These are phyloP conservation scores for Citrullus mucosospermus DNA, from an alignment of 306 rosid genomes.

Conservation along the genomic window DNA sequence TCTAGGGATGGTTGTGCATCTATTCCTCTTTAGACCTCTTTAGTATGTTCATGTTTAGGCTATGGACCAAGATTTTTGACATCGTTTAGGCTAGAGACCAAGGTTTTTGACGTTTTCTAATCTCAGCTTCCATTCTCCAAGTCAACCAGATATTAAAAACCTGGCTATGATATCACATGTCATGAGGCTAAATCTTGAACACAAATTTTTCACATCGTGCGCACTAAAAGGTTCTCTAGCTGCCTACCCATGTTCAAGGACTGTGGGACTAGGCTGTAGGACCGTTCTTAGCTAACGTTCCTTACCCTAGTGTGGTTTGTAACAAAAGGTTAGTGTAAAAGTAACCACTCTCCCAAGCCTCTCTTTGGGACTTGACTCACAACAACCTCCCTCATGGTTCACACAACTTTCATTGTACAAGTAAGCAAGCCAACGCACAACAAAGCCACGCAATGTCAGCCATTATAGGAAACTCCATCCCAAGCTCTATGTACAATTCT, in stretches of 20 bases:
- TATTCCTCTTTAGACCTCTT: not conserved
- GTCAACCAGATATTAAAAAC: not conserved
- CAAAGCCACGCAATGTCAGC: not conserved
- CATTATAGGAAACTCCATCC: not conserved
- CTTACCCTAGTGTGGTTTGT: too few relatives aligned
- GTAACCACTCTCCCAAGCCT: not conserved
- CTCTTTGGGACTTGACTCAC: not conserved
- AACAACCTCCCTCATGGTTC: not conserved
- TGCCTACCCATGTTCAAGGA: too few relatives aligned
- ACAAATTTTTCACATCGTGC: too few relatives aligned
- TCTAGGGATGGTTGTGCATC: not conserved
- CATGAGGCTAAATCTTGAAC: too few relatives aligned
- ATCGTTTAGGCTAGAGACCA: too few relatives aligned
- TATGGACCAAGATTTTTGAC: not conserved
- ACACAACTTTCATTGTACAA: not conserved
- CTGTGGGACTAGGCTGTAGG: too few relatives aligned
- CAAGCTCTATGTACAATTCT: not conserved
- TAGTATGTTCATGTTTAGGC: not conserved
- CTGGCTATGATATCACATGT: too few relatives aligned
- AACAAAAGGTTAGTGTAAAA: too few relatives aligned
- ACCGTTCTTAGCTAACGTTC: too few relatives aligned
- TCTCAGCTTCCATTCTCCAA: not conserved
- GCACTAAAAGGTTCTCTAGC: too few relatives aligned
- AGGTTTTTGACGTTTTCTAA: not conserved
- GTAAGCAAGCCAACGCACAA: not conserved